phyloP scores from a whole-genome alignment of 1,139 yeast species.

The Kodamaea sp. region DNA sequence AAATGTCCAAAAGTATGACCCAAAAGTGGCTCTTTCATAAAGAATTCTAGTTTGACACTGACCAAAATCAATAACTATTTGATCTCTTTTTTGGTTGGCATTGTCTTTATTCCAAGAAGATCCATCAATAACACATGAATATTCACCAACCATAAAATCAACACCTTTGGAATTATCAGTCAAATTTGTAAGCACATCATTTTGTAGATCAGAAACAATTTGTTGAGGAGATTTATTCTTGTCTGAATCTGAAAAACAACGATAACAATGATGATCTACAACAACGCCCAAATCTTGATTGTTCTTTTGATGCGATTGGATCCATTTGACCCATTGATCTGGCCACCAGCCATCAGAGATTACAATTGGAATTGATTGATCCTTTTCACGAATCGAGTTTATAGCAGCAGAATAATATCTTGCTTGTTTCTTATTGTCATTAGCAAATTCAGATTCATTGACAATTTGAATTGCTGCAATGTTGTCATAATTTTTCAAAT shows the following conservation, averaged over 20 bases:
- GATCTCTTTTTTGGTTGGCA: slow-evolving; percentile 42
- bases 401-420: slow-evolving; percentile 69
- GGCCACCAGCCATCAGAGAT: slow-evolving; percentile 97
- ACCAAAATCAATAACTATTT: slow-evolving; percentile 38
- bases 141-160: slow-evolving; percentile 85
- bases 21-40: slow-evolving; percentile 53
- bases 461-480: slow-evolving; percentile 79
- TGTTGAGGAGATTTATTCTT: slow-evolving; percentile 60
- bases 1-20: slow-evolving; percentile 86
- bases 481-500: slow-evolving; percentile 56
- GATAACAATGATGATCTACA: slow-evolving; percentile 80
- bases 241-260: slow-evolving; percentile 80
- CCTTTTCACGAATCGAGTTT: slow-evolving; percentile 53
- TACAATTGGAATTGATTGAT: slow-evolving; percentile 60
- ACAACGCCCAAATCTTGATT: slow-evolving; percentile 54
- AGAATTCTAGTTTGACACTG: slow-evolving; percentile 42
- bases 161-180: slow-evolving; percentile 47
- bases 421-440: slow-evolving; percentile 48
- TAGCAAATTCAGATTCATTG: slow-evolving; percentile 73
- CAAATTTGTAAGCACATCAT: slow-evolving; percentile 50
- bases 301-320: slow-evolving; percentile 41
- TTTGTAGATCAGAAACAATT: slow-evolving; percentile 55
- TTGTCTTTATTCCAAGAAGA: slow-evolving; percentile 61
- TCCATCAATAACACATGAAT: slow-evolving; percentile 81
- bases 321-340: slow-evolving; percentile 71